Percentiles rank a stretch among this genome's conserved stretches.
phyloP scores from a whole-genome alignment of 2,329 filamentous ascomycete species.

The Coniella vitis region DNA sequence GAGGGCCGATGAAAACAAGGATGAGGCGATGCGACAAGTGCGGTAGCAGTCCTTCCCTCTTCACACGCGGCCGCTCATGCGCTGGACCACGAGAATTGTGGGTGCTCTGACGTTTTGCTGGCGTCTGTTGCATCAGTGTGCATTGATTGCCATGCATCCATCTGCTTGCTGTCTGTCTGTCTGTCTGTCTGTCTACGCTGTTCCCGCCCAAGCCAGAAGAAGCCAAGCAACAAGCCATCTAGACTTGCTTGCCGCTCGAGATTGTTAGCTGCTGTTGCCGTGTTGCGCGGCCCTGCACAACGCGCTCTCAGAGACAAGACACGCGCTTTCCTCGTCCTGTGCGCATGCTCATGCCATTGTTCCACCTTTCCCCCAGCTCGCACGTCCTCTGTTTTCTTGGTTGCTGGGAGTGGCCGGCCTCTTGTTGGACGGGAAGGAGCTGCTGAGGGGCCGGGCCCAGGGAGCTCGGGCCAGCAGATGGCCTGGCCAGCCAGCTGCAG shows the following conservation, averaged over 20 bases:
- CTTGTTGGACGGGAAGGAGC: slow-evolving; percentile 7
- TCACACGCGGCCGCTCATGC: background rate
- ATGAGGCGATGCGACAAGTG: slow-evolving; percentile 1
- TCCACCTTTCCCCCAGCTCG: background rate
- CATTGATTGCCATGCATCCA: background rate
- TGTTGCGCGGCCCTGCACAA: too few relatives aligned
- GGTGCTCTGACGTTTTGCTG: slow-evolving; percentile 3
- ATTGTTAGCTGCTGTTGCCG: too few relatives aligned
- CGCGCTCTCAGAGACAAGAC: background rate
- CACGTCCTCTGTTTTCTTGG: background rate
- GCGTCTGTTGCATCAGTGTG: background rate
- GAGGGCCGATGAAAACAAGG: too few relatives aligned
- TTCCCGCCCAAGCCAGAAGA: too few relatives aligned
- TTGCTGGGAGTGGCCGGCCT: background rate
- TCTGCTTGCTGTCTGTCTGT: too few relatives aligned
- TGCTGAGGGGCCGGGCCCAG: background rate
- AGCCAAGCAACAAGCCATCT: too few relatives aligned
- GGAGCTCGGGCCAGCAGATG: slow-evolving; percentile 12
- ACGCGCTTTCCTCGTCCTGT: too few relatives aligned
- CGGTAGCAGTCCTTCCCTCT: background rate
- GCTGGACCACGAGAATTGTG: slow-evolving; percentile 8
- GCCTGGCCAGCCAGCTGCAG: slow-evolving; percentile 1
- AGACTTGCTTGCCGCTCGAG: too few relatives aligned
- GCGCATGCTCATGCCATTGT: too few relatives aligned
- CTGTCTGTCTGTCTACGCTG: too few relatives aligned